Evolutionary conservation across 177 flowering plant species (phyloP).

Genomic region (Vitis hybrid): DNA sequence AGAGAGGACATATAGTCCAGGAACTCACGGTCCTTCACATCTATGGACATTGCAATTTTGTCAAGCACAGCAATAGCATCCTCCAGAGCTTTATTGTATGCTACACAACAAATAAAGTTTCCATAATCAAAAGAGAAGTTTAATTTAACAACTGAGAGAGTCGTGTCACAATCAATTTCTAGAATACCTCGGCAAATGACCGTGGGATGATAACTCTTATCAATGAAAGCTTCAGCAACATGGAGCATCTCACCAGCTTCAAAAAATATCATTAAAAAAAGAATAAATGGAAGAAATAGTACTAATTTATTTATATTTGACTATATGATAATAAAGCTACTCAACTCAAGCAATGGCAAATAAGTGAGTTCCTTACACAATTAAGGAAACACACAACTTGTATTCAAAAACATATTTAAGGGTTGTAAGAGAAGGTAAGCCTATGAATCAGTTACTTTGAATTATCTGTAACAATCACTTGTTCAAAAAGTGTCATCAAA

Average conservation of each 20-base stretch:
- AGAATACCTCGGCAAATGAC: conserved; percentile 85
- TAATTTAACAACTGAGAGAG: not conserved
- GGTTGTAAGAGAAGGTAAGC: not conserved
- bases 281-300: not conserved
- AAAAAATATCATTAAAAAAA: not conserved
- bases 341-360: not conserved
- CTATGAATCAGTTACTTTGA: not conserved
- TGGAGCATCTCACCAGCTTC: conserved; percentile 99
- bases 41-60: conserved; percentile 80
- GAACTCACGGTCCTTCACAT: conserved; percentile 79
- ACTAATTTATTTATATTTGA: not conserved
- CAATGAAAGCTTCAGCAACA: conserved; percentile 92
- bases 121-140: not conserved
- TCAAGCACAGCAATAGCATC: conserved; percentile 91
- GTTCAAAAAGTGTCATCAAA: not conserved
- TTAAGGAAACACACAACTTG: not conserved
- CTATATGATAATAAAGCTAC: not conserved
- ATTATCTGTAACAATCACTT: not conserved
- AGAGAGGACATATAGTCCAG: not conserved
- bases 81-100: conserved; percentile 85
- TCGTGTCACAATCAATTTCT: not conserved
- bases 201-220: conserved; percentile 85
- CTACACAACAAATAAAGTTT: conserved; percentile 32
- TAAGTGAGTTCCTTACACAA: not conserved
- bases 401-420: not conserved